Evolutionary conservation across 345 rosid species (phyloP).

Genomic region (Ailanthus altissimus): DNA sequence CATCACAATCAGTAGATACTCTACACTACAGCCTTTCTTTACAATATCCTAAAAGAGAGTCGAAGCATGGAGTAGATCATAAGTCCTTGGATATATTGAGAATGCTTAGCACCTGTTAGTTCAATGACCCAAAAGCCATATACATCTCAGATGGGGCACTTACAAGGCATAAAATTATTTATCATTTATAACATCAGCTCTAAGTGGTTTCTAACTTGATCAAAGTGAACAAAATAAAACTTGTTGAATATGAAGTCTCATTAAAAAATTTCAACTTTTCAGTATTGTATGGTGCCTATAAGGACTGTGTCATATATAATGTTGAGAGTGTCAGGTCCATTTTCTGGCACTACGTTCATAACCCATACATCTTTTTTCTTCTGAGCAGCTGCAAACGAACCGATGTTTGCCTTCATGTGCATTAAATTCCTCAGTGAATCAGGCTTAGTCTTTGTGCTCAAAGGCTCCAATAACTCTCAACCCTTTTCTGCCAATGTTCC

Average conservation of each 20-base stretch:
- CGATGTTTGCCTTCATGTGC: constrained; percentile 46
- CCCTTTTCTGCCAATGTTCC: constrained; percentile 41
- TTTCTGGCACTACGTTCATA: constrained; percentile 36
- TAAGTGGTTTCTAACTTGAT: too few species aligned
- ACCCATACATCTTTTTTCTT: constrained; percentile 40
- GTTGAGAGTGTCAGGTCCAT: constrained; percentile 34
- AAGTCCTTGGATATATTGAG: constrained; percentile 40
- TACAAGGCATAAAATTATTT: neutral
- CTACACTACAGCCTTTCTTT: constrained; percentile 35
- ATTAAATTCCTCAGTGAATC: constrained; percentile 39
- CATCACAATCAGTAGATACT: constrained; percentile 42
- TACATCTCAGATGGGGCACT: neutral
- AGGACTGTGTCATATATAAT: constrained; percentile 36
- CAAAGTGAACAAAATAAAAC: too few species aligned
- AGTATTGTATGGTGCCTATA: constrained; percentile 32
- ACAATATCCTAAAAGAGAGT: constrained; percentile 31
- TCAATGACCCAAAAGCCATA: neutral
- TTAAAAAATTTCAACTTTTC: constrained; percentile 19
- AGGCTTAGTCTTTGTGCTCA: constrained; percentile 37
- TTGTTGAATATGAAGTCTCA: neutral
- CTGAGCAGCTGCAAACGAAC: constrained; percentile 46
- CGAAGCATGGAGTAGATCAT: constrained; percentile 36
- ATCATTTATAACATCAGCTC: neutral
- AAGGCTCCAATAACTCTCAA: constrained; percentile 37
- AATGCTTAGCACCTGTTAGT: constrained; percentile 39